Conservation (phyloP, 2,329 filamentous ascomycete genomes). For the Diplodia mutila region DNA sequence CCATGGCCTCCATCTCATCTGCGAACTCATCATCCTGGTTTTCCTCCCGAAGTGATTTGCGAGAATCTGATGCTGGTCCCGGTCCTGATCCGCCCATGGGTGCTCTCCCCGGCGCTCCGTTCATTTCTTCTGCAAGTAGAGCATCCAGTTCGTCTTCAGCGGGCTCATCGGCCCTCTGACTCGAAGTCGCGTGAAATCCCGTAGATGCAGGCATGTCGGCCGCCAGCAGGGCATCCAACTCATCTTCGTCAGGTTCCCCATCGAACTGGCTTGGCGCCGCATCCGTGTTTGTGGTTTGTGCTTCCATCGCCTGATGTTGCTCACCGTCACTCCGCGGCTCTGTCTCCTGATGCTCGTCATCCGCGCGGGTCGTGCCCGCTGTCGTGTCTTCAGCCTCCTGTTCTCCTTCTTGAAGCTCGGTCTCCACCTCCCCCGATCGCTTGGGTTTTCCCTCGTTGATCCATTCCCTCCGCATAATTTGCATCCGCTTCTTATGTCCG, state of each 20-base stretch:
- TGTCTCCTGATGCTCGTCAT: constrained; percentile 15
- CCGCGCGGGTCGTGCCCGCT: constrained; percentile 19
- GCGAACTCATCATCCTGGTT: constrained; percentile 41
- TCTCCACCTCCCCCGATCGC: constrained; percentile 20
- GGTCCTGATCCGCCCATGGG: constrained; percentile 14
- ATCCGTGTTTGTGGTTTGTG: constrained; percentile 19
- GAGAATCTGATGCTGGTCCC: constrained; percentile 18
- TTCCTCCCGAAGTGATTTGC: constrained; percentile 19
- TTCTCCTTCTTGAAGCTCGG: neutral
- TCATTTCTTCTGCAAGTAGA: constrained; percentile 50
- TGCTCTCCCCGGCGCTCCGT: constrained; percentile 14
- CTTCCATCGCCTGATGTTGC: constrained; percentile 27
- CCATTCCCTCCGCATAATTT: constrained; percentile 76
- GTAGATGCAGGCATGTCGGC: constrained; percentile 42
- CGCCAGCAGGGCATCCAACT: constrained; percentile 59
- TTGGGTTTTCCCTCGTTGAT: constrained; percentile 74
- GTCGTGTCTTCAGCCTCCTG: constrained; percentile 28
- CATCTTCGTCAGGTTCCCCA: constrained; percentile 52
- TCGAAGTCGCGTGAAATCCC: constrained; percentile 5
- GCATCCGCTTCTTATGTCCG: constrained; percentile 80
- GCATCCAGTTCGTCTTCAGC: constrained; percentile 59
- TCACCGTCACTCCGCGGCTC: constrained; percentile 25
- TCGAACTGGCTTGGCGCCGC: constrained; percentile 10
- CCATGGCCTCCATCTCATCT: constrained; percentile 47
- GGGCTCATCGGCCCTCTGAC: constrained; percentile 37